Percentiles rank a stretch among this genome's conserved stretches.
Conservation (phyloP, 2,329 filamentous ascomycete genomes). For the Chrysoporthe cubensis region DNA sequence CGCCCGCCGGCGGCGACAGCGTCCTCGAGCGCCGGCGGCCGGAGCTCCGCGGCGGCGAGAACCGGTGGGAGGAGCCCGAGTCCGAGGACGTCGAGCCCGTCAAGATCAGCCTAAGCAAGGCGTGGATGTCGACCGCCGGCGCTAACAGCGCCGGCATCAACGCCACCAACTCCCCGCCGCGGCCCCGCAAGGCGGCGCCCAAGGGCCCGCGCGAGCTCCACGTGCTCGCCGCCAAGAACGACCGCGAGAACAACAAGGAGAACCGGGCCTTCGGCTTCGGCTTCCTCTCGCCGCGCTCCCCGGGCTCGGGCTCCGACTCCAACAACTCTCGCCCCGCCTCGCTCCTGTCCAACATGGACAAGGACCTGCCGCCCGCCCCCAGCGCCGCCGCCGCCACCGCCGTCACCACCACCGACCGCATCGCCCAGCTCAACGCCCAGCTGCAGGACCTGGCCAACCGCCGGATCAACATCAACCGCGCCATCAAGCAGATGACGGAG, state of each 20-base stretch:
- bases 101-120: conserved; percentile 41
- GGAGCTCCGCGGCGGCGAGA: conserved; percentile 35
- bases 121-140: conserved; percentile 38
- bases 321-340: conserved; percentile 36
- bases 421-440: conserved; percentile 68
- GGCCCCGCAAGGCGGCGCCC: conserved; percentile 12
- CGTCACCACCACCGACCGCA: conserved; percentile 61
- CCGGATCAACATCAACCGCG: conserved; percentile 70
- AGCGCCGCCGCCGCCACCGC: conserved; percentile 54
- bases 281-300: conserved; percentile 9
- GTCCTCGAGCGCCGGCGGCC: conserved; percentile 47
- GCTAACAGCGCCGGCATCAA: conserved; percentile 29
- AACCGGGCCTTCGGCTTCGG: conserved; percentile 12
- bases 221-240: background rate
- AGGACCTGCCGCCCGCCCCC: conserved; percentile 65
- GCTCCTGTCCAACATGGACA: conserved; percentile 46
- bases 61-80: conserved; percentile 30
- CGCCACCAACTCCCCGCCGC: conserved; percentile 19
- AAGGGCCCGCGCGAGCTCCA: conserved; percentile 16
- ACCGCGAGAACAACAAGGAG: background rate
- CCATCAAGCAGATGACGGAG: conserved; percentile 77
- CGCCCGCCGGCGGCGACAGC: conserved; percentile 30
- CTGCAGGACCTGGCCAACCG: conserved; percentile 68
- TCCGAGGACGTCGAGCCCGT: conserved; percentile 38
- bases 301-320: conserved; percentile 2